Conservation (phyloP, 495 filamentous ascomycete genomes). For the Penicillium lagena region DNA sequence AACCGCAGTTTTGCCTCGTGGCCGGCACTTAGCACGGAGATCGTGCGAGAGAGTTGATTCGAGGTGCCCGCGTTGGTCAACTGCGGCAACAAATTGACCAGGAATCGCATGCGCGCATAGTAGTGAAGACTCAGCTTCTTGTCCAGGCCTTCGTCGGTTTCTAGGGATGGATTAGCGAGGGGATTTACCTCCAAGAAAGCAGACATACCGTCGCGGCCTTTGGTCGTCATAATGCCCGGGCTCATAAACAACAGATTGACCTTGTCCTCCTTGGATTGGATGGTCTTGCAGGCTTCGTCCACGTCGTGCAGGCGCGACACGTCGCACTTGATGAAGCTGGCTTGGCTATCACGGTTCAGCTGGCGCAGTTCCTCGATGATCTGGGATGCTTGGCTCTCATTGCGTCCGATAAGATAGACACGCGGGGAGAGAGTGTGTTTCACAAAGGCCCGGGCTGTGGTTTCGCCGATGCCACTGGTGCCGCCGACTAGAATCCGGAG, state of each 20-base stretch:
- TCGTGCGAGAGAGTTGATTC: slow-evolving; percentile 43
- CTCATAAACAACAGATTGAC: slow-evolving; percentile 55
- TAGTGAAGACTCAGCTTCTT: slow-evolving; percentile 49
- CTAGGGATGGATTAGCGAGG: slow-evolving; percentile 17
- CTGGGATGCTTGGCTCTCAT: slow-evolving; percentile 24
- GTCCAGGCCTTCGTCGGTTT: slow-evolving; percentile 58
- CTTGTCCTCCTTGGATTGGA: slow-evolving; percentile 45
- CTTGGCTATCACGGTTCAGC: slow-evolving; percentile 26
- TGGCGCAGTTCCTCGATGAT: slow-evolving; percentile 29
- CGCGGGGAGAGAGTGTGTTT: slow-evolving; percentile 39
- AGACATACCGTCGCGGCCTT: slow-evolving; percentile 21
- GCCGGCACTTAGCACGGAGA: slow-evolving; percentile 47
- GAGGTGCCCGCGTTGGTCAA: slow-evolving; percentile 30
- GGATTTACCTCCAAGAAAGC: not conserved
- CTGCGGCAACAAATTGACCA: slow-evolving; percentile 54
- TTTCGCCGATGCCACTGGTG: slow-evolving; percentile 57
- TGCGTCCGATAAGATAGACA: slow-evolving; percentile 45
- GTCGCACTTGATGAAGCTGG: slow-evolving; percentile 50
- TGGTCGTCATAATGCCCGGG: slow-evolving; percentile 20
- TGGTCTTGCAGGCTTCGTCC: slow-evolving; percentile 51
- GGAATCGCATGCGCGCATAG: slow-evolving; percentile 64
- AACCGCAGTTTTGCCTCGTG: slow-evolving; percentile 44
- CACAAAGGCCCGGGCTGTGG: slow-evolving; percentile 52
- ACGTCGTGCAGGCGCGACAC: slow-evolving; percentile 48
- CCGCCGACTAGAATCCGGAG: slow-evolving; percentile 43